A percentile compares a stretch with the other conserved stretches of the same genome.
Evolutionary conservation across 179 eudicot genomes (phyloP).

Genomic region (Spinacia oleracea): DNA sequence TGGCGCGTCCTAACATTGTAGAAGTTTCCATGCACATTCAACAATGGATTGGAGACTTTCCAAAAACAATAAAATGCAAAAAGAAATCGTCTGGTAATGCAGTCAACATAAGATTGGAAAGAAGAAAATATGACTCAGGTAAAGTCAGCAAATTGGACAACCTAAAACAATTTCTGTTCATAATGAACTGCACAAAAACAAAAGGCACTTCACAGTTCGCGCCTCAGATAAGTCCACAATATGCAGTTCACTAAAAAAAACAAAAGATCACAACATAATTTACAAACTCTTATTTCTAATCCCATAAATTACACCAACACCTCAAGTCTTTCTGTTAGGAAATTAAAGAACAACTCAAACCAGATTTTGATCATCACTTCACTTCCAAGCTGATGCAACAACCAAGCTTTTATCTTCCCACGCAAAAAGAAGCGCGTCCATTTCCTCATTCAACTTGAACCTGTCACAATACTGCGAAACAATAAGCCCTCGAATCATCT

Average conservation of each 20-base stretch:
- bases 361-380: neutral
- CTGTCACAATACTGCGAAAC: constrained; percentile 52
- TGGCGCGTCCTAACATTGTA: neutral
- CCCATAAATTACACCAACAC: constrained; percentile 25
- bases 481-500: constrained; percentile 47
- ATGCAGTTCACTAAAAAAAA: constrained; percentile 11
- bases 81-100: neutral
- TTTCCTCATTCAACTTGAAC: constrained; percentile 63
- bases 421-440: constrained; percentile 62
- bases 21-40: neutral
- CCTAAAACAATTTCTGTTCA: neutral
- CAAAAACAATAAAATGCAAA: too few species aligned
- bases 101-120: neutral
- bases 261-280: constrained; percentile 11
- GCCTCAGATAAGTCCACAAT: constrained; percentile 1
- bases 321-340: constrained; percentile 1
- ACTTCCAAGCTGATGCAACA: constrained; percentile 78
- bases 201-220: neutral
- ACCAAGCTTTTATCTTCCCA: constrained; percentile 85
- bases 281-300: constrained; percentile 20
- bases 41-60: neutral
- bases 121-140: neutral
- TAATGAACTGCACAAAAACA: neutral
- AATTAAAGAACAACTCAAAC: neutral
- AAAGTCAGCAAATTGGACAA: constrained; percentile 20